Evolutionary conservation across 352 stramenopile genomes (phyloP).

Genomic region (Pythium aphanidermatum): DNA sequence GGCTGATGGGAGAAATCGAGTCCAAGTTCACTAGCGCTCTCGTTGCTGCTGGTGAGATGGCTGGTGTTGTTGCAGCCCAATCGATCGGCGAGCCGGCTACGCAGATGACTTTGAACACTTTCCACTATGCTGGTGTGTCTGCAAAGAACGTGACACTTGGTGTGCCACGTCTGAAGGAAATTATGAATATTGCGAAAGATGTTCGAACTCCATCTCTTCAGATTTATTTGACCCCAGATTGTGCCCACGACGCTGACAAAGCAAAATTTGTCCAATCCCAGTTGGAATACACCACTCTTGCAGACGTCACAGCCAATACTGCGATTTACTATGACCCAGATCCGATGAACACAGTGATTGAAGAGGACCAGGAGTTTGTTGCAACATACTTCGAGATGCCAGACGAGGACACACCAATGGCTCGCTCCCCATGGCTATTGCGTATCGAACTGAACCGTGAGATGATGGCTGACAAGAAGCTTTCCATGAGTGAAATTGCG

Average conservation of each 20-base stretch:
- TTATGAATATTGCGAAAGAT: slow-evolving; percentile 98
- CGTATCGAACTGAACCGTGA: slow-evolving; percentile 98
- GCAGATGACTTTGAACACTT: slow-evolving; percentile 99
- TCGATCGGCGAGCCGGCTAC: slow-evolving; percentile 99
- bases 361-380: slow-evolving; percentile 97
- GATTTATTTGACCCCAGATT: slow-evolving; percentile 92
- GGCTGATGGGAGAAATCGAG: slow-evolving; percentile 94
- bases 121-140: slow-evolving; percentile 98
- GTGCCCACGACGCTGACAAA: slow-evolving; percentile 78
- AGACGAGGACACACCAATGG: slow-evolving; percentile 94
- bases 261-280: slow-evolving; percentile 90
- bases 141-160: slow-evolving; percentile 99
- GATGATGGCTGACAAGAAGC: slow-evolving; percentile 97
- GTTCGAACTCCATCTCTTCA: slow-evolving; percentile 96
- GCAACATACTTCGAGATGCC: slow-evolving; percentile 97
- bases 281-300: slow-evolving; percentile 97
- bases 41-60: slow-evolving; percentile 97
- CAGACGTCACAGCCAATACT: slow-evolving; percentile 95
- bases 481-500: slow-evolving; percentile 96
- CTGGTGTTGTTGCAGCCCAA: slow-evolving; percentile 97
- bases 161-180: slow-evolving; percentile 99
- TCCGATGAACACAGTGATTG: slow-evolving; percentile 94
- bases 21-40: slow-evolving; percentile 95
- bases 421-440: slow-evolving; percentile 96
- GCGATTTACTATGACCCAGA: slow-evolving; percentile 99